A percentile compares a stretch with the other conserved stretches of the same genome.
phyloP scores from a whole-genome alignment of 306 rosid species.

The Cicer judaicum region DNA sequence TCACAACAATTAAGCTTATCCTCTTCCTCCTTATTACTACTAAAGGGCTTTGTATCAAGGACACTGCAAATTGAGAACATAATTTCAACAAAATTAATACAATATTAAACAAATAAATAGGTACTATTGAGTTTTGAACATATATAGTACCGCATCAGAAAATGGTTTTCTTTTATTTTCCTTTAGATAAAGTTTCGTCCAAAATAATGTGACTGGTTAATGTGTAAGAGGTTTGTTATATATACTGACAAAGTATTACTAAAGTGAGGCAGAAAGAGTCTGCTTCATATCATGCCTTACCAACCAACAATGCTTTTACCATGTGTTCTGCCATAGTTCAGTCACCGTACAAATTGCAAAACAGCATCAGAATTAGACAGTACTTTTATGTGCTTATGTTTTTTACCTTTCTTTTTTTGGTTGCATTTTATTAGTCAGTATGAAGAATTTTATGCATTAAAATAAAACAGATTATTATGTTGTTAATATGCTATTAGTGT shows the following conservation, averaged over 20 bases:
- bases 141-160: neutral
- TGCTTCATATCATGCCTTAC: conserved; percentile 50
- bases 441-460: neutral
- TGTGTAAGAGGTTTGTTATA: conserved; percentile 43
- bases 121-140: neutral
- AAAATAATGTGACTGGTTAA: conserved; percentile 16
- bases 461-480: conserved; percentile 16
- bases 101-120: conserved; percentile 1
- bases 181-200: conserved; percentile 36
- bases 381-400: conserved; percentile 14
- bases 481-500: neutral
- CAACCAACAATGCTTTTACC: conserved; percentile 54
- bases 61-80: conserved; percentile 60
- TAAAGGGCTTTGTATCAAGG: conserved; percentile 63
- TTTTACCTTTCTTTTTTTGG: conserved; percentile 3
- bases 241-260: conserved; percentile 49
- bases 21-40: conserved; percentile 55
- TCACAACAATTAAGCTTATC: conserved; percentile 66
- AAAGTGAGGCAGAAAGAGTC: conserved; percentile 55
- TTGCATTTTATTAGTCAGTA: conserved; percentile 8
- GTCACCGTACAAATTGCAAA: conserved; percentile 48
- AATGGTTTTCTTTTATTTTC: conserved; percentile 4
- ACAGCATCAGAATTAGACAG: conserved; percentile 7
- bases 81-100: conserved; percentile 38
- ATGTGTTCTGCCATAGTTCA: conserved; percentile 49